Base-by-base conservation (phyloP, 305 asterid genomes). In the Salvia sclarea region DNA sequence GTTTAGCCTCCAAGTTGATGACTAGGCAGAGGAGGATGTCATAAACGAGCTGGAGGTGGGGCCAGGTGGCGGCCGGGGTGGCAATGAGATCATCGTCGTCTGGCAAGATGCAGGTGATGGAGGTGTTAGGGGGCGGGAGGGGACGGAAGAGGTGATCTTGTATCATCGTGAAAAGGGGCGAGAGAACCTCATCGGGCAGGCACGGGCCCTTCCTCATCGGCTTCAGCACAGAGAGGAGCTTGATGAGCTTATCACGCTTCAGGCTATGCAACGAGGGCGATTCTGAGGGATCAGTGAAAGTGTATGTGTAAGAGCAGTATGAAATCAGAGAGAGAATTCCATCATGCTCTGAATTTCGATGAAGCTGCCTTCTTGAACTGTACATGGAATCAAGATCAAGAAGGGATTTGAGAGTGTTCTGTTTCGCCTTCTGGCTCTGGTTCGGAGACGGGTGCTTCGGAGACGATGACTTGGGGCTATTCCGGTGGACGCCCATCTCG, bases 131-230 rank as follows among this genome's bases (percentile, higher is more conserved):
- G 0, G 95, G 86, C 3, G 89, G 82, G 33, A 85, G 85, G 5
- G 96, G 87, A 50, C 91, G 84, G 76, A 86, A 91, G 62, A 91
- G 87, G 79, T 88, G 85, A 38, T 75, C 66, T 0, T 87, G 78
- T 43, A 88, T 69, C 96, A 91, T 82, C 3, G 64, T 55, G 65
- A 86, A 86, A 55, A 91, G 78, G 38, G 91, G 79, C 8, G 86
- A 68, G 2, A 86, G 69, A 25, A 80, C 50, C 33, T 81, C 80
- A 22, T 37, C 7, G 16, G 78, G 72, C 14, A 83, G 62, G 1
- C 82, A 38, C 4, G n/a, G 13, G 74, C 6, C 33, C 57, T 61
- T 75, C n/a, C 44, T 83, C 43, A 48, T 64, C 8, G 87, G 69
- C 53, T 80, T 85, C 0, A 88, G 0, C 57, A 82, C 40, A 13